Evolutionary conservation across 106 monocot species (phyloP).

Genomic region (Allium fistulosum): DNA sequence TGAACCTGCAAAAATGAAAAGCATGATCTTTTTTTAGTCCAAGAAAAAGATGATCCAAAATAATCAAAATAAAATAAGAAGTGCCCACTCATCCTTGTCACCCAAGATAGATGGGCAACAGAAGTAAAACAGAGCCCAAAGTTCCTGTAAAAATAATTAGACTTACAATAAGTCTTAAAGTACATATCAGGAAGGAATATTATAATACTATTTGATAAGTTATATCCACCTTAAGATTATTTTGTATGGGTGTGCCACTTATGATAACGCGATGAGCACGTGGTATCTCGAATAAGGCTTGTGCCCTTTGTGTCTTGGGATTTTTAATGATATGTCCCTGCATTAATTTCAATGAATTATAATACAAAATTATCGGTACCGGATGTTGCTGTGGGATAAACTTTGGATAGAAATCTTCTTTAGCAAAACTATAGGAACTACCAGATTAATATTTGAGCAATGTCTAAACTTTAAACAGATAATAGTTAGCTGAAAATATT

Average conservation of each 20-base stretch:
- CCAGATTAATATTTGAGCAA: no score
- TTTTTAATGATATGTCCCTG: conserved; percentile 98
- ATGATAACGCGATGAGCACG: conserved; percentile 85
- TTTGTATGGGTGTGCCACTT: conserved; percentile 96
- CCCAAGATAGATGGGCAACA: conserved; percentile 90
- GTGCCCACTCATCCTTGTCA: conserved; percentile 72
- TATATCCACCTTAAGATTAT: conserved; percentile 73
- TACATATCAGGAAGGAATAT: background rate
- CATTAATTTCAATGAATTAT: no score
- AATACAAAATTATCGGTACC: no score
- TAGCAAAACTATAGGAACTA: no score
- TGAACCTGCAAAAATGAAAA: conserved; percentile 57
- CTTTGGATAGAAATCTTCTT: no score
- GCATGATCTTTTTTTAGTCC: background rate
- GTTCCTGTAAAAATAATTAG: conserved; percentile 49
- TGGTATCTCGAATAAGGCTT: conserved; percentile 84
- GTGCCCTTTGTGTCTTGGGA: conserved; percentile 77
- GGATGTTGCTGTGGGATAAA: no score
- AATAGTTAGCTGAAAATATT: no score
- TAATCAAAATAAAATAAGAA: background rate
- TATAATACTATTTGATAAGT: background rate
- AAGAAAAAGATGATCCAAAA: background rate
- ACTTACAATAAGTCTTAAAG: background rate
- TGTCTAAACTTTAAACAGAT: no score
- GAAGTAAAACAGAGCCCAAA: conserved; percentile 94